Evolutionary conservation across 345 rosid genomes (phyloP).

Genomic region (Aegle marmelos): DNA sequence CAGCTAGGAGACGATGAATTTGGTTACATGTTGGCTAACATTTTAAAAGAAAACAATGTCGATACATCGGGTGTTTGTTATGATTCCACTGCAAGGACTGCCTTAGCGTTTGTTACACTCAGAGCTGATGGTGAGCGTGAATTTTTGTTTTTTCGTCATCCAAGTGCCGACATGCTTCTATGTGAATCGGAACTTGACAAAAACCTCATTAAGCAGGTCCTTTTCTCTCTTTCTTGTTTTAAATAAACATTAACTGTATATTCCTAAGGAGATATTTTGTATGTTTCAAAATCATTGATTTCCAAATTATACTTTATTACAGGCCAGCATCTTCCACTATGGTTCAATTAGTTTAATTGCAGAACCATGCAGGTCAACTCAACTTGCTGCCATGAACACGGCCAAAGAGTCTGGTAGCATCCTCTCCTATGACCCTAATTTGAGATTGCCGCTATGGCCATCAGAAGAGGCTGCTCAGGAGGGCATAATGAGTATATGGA

Average conservation of each 20-base stretch:
- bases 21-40: conserved; percentile 85
- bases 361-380: conserved; percentile 92
- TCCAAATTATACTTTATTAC: conserved; percentile 21
- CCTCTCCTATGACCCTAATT: conserved; percentile 92
- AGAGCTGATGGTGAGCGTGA: conserved; percentile 97
- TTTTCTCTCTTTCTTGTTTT: conserved; percentile 3
- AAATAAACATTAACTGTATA: background rate
- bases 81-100: conserved; percentile 79
- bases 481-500: conserved; percentile 88
- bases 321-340: conserved; percentile 91
- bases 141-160: conserved; percentile 92
- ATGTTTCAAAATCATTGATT: background rate
- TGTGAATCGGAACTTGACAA: conserved; percentile 73
- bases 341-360: conserved; percentile 95
- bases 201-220: conserved; percentile 72
- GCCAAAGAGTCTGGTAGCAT: conserved; percentile 76
- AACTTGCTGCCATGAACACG: conserved; percentile 83
- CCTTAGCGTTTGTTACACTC: conserved; percentile 88
- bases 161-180: conserved; percentile 99
- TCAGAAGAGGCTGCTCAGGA: conserved; percentile 78
- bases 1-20: conserved; percentile 91
- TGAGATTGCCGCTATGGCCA: conserved; percentile 92
- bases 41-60: conserved; percentile 73
- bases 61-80: conserved; percentile 76
- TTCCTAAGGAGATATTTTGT: background rate